Conservation (phyloP, 2,329 filamentous ascomycete species). For the Aureobasidium sp. region DNA sequence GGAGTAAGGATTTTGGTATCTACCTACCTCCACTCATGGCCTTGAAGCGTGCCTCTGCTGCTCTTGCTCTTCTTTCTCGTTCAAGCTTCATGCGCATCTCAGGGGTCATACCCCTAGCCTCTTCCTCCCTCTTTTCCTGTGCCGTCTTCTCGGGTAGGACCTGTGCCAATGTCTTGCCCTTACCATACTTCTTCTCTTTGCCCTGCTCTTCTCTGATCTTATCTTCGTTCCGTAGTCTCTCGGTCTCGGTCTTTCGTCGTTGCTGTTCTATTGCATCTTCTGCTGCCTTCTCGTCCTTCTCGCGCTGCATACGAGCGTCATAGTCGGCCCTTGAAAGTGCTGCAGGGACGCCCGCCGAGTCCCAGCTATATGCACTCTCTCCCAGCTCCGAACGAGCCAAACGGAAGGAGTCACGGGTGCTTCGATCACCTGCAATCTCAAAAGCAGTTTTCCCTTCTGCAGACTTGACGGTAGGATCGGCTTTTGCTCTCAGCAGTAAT, state of each 20-base stretch:
- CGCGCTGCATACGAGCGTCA: conserved; percentile 58
- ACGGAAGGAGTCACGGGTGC: conserved; percentile 84
- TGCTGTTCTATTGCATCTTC: conserved; percentile 53
- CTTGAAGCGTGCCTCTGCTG: conserved; percentile 61
- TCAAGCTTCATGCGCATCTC: conserved; percentile 81
- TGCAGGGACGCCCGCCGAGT: conserved; percentile 61
- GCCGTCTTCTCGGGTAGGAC: conserved; percentile 49
- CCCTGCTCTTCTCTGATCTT: conserved; percentile 44
- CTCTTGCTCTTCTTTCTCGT: conserved; percentile 79
- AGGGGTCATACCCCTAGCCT: conserved; percentile 72
- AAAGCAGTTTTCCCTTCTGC: conserved; percentile 76
- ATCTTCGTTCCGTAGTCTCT: conserved; percentile 60
- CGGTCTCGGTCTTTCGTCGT: conserved; percentile 64
- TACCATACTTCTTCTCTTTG: conserved; percentile 42
- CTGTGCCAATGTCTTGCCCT: conserved; percentile 43
- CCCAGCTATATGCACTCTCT: conserved; percentile 71
- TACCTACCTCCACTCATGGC: neutral
- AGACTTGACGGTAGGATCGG: conserved; percentile 64
- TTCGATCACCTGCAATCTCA: conserved; percentile 75
- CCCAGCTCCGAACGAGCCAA: conserved; percentile 77
- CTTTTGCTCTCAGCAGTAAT: conserved; percentile 63
- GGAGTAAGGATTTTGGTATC: neutral
- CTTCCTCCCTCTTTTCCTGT: conserved; percentile 74
- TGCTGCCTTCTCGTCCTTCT: conserved; percentile 58
- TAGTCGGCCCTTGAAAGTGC: conserved; percentile 63